phyloP scores from a whole-genome alignment of 371 early-diverging fungal genomes.

The Chytridium lagenaria region DNA sequence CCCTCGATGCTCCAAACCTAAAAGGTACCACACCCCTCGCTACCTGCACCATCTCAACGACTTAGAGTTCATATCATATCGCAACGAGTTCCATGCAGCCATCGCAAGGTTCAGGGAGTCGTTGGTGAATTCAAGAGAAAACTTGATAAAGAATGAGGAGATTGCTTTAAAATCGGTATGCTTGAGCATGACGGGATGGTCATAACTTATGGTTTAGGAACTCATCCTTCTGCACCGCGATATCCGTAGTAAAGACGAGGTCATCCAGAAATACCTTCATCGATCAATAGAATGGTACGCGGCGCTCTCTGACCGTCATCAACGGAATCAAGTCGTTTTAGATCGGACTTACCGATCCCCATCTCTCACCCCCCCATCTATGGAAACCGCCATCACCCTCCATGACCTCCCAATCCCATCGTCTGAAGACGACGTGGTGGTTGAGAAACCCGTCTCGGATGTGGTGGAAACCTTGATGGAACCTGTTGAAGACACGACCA shows the following conservation, averaged over 20 bases:
- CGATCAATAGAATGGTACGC: background rate
- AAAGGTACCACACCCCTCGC: too few relatives aligned
- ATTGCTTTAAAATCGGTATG: too few relatives aligned
- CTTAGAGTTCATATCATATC: background rate
- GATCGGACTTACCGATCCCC: conserved; percentile 1
- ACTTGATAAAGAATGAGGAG: background rate
- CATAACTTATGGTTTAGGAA: too few relatives aligned
- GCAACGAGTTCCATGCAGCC: background rate
- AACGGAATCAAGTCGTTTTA: background rate
- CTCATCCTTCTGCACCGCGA: background rate
- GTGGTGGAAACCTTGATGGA: background rate
- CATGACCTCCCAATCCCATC: background rate
- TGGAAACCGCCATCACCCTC: background rate
- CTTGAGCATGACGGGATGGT: too few relatives aligned
- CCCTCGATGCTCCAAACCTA: too few relatives aligned
- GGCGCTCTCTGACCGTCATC: background rate
- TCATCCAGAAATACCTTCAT: background rate
- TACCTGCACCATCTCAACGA: background rate
- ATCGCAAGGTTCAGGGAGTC: background rate
- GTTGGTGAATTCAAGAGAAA: background rate
- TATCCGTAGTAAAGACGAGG: background rate
- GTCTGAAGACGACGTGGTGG: background rate
- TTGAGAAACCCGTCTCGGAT: background rate
- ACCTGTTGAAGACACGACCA: background rate
- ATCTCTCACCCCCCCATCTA: background rate